Percentiles rank a stretch among this genome's conserved stretches.
Evolutionary conservation across 225 moss, liverwort and hornwort genomes (phyloP).

Genomic region (Polytrichum formosum): DNA sequence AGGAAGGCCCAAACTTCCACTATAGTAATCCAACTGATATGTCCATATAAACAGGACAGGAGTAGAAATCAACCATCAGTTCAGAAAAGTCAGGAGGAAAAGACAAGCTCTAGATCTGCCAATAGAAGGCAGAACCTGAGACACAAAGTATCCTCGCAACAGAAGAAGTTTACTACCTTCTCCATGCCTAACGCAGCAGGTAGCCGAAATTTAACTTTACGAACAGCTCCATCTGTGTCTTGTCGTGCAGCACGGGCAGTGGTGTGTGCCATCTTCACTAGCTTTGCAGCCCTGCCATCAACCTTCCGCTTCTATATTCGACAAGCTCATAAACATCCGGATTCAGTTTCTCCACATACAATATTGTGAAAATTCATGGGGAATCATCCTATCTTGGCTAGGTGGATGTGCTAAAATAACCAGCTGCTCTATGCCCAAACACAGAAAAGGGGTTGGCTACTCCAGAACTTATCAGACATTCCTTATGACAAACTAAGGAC

Average conservation of each 20-base stretch:
- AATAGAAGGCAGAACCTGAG: not conserved
- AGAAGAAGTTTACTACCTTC: constrained; percentile 18
- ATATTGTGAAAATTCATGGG: not conserved
- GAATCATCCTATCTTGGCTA: too few relatives aligned
- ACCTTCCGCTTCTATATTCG: constrained; percentile 69
- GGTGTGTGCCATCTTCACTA: constrained; percentile 77
- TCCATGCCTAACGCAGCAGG: constrained; percentile 47
- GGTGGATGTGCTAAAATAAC: too few relatives aligned
- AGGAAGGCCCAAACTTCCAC: too few relatives aligned
- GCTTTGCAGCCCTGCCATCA: constrained; percentile 77
- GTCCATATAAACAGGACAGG: too few relatives aligned
- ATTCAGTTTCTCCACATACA: constrained; percentile 4
- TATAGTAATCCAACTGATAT: too few relatives aligned
- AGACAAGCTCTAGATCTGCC: not conserved
- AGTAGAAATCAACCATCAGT: too few relatives aligned
- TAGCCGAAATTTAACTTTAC: constrained; percentile 71
- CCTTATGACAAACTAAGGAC: too few relatives aligned
- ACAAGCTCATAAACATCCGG: not conserved
- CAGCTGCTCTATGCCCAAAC: too few relatives aligned
- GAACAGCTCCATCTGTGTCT: constrained; percentile 56
- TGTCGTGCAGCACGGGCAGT: constrained; percentile 54
- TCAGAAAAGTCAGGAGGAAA: not conserved
- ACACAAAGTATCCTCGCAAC: not conserved
- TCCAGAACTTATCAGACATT: too few relatives aligned
- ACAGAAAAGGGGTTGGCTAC: too few relatives aligned